Evolutionary conservation across 805 yeast genomes (phyloP).

Genomic region (Lachancea quebecensis): DNA sequence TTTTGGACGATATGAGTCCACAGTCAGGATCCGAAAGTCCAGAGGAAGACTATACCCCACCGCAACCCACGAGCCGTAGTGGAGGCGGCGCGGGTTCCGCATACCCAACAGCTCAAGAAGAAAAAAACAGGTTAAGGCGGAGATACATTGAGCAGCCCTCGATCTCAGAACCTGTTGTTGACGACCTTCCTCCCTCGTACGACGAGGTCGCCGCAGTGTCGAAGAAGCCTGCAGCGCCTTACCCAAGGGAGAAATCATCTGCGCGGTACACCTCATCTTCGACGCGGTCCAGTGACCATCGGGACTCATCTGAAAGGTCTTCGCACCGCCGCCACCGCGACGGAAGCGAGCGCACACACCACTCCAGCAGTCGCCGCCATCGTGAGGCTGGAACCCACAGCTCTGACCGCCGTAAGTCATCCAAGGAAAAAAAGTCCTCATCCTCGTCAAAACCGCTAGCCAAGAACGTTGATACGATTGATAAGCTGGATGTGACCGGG

Average conservation of each 20-base stretch:
- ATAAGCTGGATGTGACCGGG: constrained; percentile 92
- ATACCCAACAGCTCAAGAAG: constrained; percentile 33
- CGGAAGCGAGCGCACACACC: constrained; percentile 8
- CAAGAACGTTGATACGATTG: constrained; percentile 85
- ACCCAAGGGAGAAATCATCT: constrained; percentile 45
- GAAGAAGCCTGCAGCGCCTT: constrained; percentile 33
- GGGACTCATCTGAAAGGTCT: constrained; percentile 14
- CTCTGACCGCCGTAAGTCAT: constrained; percentile 14
- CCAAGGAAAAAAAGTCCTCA: constrained; percentile 14
- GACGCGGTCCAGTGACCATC: constrained; percentile 14
- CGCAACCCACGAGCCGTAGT: not conserved
- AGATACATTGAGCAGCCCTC: constrained; percentile 25
- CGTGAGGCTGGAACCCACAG: constrained; percentile 14
- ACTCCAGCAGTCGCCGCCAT: constrained; percentile 9
- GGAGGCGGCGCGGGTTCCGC: constrained; percentile 1
- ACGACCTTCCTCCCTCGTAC: constrained; percentile 54
- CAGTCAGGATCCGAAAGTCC: not conserved
- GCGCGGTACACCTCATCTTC: constrained; percentile 12
- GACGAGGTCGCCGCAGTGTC: constrained; percentile 60
- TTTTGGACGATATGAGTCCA: constrained; percentile 24
- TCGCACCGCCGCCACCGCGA: constrained; percentile 11
- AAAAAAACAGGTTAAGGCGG: constrained; percentile 27
- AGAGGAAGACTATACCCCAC: constrained; percentile 1
- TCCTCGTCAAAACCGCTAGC: constrained; percentile 33
- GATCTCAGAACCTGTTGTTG: not conserved